phyloP scores from a whole-genome alignment of 257 asterid species.

The Schizonepeta tenuifolia region DNA sequence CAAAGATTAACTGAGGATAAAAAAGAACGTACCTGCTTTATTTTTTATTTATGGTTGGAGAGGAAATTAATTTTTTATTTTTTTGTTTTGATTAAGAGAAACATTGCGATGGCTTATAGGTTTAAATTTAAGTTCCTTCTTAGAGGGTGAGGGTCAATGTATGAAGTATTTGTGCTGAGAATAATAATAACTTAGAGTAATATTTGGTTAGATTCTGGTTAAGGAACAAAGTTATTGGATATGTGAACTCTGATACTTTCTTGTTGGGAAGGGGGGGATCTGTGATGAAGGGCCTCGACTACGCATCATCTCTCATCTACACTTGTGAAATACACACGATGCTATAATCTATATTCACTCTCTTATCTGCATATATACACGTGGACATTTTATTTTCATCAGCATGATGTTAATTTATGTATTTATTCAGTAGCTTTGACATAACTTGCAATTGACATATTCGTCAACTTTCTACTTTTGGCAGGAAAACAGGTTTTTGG shows the following conservation, averaged over 20 bases:
- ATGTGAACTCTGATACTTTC: no score
- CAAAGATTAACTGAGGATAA: background rate
- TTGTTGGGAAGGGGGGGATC: background rate
- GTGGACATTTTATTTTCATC: background rate
- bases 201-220: no score
- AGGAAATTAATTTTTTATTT: background rate
- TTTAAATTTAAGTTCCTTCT: background rate
- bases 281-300: background rate
- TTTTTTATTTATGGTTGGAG: background rate
- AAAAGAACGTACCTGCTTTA: background rate
- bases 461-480: constrained; percentile 26
- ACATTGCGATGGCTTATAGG: background rate
- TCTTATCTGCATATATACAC: background rate
- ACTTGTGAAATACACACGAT: background rate
- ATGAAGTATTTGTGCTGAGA: background rate
- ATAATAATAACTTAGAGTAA: no score
- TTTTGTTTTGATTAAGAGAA: background rate
- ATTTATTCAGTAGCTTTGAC: constrained; percentile 19
- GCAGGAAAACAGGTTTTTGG: constrained; percentile 97
- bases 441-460: constrained; percentile 9
- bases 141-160: background rate
- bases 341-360: background rate
- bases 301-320: background rate
- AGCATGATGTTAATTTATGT: background rate
- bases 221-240: no score